These are phyloP conservation scores for Kwoniella shandongensis DNA, from an alignment of 768 basidiomycete species.

Conservation along the genomic window DNA sequence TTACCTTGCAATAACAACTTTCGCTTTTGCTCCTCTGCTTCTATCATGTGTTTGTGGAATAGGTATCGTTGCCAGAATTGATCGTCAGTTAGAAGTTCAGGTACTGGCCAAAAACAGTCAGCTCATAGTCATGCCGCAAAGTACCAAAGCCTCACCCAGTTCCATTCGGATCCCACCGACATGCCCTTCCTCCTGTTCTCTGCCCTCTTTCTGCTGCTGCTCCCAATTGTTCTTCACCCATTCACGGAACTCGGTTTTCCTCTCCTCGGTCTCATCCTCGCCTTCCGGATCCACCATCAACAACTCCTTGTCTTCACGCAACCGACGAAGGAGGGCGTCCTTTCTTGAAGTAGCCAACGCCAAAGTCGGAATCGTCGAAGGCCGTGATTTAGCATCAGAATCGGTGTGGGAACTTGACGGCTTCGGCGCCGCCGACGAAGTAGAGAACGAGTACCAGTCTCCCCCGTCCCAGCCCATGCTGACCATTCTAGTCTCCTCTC, in stretches of 20 bases:
- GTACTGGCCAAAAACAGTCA: slow-evolving; percentile 34
- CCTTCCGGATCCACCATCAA: slow-evolving; percentile 72
- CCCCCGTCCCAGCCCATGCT: slow-evolving; percentile 77
- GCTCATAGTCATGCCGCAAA: not conserved
- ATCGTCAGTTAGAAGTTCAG: slow-evolving; percentile 44
- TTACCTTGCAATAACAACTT: slow-evolving; percentile 46
- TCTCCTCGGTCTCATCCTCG: slow-evolving; percentile 57
- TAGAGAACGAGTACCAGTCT: slow-evolving; percentile 78
- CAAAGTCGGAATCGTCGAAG: slow-evolving; percentile 38
- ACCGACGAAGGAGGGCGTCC: slow-evolving; percentile 69
- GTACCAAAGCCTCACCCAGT: slow-evolving; percentile 30
- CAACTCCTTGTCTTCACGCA: slow-evolving; percentile 73
- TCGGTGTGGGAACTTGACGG: slow-evolving; percentile 37
- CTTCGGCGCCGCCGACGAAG: slow-evolving; percentile 40
- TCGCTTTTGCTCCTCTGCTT: slow-evolving; percentile 48
- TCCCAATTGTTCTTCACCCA: slow-evolving; percentile 51
- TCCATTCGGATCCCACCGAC: slow-evolving; percentile 45
- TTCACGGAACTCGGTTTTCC: slow-evolving; percentile 33
- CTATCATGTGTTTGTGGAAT: slow-evolving; percentile 51
- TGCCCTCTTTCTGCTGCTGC: slow-evolving; percentile 19
- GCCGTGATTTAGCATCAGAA: slow-evolving; percentile 48
- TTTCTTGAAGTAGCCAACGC: slow-evolving; percentile 59
- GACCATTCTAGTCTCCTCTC: slow-evolving; percentile 36
- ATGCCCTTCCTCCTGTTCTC: slow-evolving; percentile 36
- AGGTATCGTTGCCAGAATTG: slow-evolving; percentile 53